A percentile compares a stretch with the other conserved stretches of the same genome.
Conservation (phyloP, 1,139 yeast species). For the Suhomyces panamericanus region DNA sequence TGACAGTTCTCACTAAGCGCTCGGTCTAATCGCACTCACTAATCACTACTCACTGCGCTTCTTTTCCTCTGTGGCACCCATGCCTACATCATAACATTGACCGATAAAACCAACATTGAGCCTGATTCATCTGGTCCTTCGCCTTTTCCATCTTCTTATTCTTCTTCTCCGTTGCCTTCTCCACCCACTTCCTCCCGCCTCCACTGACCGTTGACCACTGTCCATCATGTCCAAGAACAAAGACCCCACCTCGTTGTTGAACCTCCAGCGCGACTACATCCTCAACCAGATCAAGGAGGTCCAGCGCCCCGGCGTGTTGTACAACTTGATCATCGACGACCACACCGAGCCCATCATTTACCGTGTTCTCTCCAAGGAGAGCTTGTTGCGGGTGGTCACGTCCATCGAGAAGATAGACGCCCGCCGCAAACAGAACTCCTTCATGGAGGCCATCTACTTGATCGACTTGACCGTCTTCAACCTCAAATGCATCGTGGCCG, state of each 20-base stretch:
- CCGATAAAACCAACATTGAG: too few relatives aligned
- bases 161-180: too few relatives aligned
- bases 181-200: too few relatives aligned
- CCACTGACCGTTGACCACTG: too few relatives aligned
- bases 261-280: slow-evolving; percentile 38
- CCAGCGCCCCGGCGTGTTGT: slow-evolving; percentile 36
- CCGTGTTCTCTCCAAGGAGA: slow-evolving; percentile 39
- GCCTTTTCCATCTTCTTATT: too few relatives aligned
- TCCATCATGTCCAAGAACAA: slow-evolving; percentile 21
- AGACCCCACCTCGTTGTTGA: slow-evolving; percentile 37
- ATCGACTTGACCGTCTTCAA: slow-evolving; percentile 40
- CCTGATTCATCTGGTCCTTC: too few relatives aligned
- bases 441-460: slow-evolving; percentile 45
- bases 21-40: too few relatives aligned
- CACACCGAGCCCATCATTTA: slow-evolving; percentile 37
- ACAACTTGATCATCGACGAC: slow-evolving; percentile 41
- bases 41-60: too few relatives aligned
- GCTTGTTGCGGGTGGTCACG: slow-evolving; percentile 42
- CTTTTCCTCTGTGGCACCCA: too few relatives aligned
- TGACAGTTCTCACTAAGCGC: too few relatives aligned
- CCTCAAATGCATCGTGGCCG: slow-evolving; percentile 45
- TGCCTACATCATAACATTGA: too few relatives aligned
- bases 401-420: slow-evolving; percentile 42
- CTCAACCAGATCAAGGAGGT: slow-evolving; percentile 36
- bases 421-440: slow-evolving; percentile 36